Evolutionary conservation across 169 alveolate genomes (phyloP).

Genomic region (Plasmodium knowlesi): DNA sequence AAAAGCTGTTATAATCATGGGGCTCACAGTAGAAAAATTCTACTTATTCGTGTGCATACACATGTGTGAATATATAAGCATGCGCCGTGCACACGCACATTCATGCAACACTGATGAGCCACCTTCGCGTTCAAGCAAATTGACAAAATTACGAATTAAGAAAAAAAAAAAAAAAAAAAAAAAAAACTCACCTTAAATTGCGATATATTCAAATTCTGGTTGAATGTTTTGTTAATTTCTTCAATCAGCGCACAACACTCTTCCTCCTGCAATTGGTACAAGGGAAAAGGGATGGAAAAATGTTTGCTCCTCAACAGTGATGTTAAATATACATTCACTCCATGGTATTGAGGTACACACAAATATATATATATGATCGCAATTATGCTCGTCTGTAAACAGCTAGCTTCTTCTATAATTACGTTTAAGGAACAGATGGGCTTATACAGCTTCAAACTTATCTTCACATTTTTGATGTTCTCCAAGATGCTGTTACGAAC

Average conservation of each 20-base stretch:
- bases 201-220: slow-evolving; percentile 49
- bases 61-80: not conserved
- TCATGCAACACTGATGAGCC: not conserved
- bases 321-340: not conserved
- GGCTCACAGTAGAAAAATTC: not conserved
- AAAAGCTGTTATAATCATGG: not conserved
- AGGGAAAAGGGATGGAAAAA: not conserved
- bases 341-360: not conserved
- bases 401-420: not conserved
- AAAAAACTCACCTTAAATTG: slow-evolving; percentile 51
- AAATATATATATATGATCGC: not conserved
- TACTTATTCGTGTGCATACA: not conserved
- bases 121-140: not conserved
- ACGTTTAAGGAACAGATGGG: slow-evolving; percentile 72
- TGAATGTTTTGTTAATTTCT: slow-evolving; percentile 65
- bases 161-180: not conserved
- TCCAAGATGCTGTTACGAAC: slow-evolving; percentile 54
- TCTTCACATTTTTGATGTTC: slow-evolving; percentile 47
- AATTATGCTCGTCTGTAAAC: not conserved
- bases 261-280: slow-evolving; percentile 21
- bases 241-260: slow-evolving; percentile 57
- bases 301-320: not conserved
- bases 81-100: not conserved
- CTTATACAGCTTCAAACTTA: slow-evolving; percentile 35
- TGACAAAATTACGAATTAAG: not conserved